Base-by-base conservation (phyloP, 345 rosid genomes). In the Bruguiera parviflora region DNA sequence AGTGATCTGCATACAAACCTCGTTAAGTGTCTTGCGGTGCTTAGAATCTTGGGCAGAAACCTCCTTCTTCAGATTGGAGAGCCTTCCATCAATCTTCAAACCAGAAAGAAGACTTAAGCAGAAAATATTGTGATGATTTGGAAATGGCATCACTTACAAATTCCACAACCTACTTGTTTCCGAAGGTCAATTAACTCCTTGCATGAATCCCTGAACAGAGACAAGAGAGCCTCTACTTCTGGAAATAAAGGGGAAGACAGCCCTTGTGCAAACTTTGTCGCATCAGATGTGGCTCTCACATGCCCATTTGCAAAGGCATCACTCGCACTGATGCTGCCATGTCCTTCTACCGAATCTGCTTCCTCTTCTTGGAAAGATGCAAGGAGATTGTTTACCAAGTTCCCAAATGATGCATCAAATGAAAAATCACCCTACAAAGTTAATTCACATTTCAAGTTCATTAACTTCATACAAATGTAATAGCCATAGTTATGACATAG, bases 331-430 rank as follows among this genome's bases (percentile, higher is more conserved):
- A 82, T 75, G 60, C 75, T 83, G 31, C 89, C 88, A 67, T 84
- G 91, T 62, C 87, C 92, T 66, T 89, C 91, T 28, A 72, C 73
- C 10, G 84, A 81, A 77, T 95, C 92, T 39, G 78, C 79, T 57
- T 90, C 96, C 75, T 95, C 99, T 75, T 86, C 96, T 70, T 82
- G 84, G 75, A 88, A 95, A 53, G 93, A 84, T 47, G 99, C 98
- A 22, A 95, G 88, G 21, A 84, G 87, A 64, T 86, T 85, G 56
- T 89, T 92, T 28, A 96, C 99, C 75, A 96, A 75, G 83, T 86
- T 89, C 69, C 98, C 99, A 49, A 96, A 96, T 59, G 90, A 80
- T 56, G 97, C 94, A 84, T 96, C 99, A 64, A 96, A 96, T 0
- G 96, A 96, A 80, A 96, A 96, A 60, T 96, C 98, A 49, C 99